Evolutionary conservation across 164 flowering plant species (phyloP).

Genomic region (Euptelea pleiosperma): DNA sequence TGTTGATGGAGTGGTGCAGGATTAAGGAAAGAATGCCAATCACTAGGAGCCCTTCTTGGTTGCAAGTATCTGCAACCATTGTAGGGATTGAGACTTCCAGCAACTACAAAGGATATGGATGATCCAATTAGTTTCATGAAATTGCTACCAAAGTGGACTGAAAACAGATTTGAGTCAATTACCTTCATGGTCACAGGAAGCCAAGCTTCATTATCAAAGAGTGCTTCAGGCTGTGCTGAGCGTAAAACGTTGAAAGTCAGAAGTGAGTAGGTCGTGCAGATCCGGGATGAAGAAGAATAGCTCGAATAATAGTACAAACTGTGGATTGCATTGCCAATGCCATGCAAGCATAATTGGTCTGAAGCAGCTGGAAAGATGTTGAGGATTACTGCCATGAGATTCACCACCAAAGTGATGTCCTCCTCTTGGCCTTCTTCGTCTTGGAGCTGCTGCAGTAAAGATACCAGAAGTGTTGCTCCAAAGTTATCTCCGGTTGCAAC

Average conservation of each 20-base stretch:
- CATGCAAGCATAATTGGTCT: slow-evolving; percentile 63
- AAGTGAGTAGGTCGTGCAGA: slow-evolving; percentile 27
- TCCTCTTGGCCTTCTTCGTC: slow-evolving; percentile 45
- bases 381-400: slow-evolving; percentile 39
- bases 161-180: slow-evolving; percentile 13
- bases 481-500: slow-evolving; percentile 56
- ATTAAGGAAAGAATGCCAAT: slow-evolving; percentile 60
- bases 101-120: slow-evolving; percentile 43
- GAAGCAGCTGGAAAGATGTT: slow-evolving; percentile 57
- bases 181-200: slow-evolving; percentile 62
- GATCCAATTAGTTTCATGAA: slow-evolving; percentile 10
- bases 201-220: slow-evolving; percentile 63
- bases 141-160: not conserved
- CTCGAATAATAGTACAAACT: slow-evolving; percentile 28
- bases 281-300: slow-evolving; percentile 28
- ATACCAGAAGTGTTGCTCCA: slow-evolving; percentile 51
- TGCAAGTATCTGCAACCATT: slow-evolving; percentile 32
- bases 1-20: slow-evolving; percentile 59
- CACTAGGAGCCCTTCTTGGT: slow-evolving; percentile 41
- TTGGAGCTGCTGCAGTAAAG: slow-evolving; percentile 48
- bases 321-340: slow-evolving; percentile 49
- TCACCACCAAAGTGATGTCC: slow-evolving; percentile 44
- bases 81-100: slow-evolving; percentile 36
- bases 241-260: slow-evolving; percentile 52
- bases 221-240: slow-evolving; percentile 44